Evolutionary conservation across 1,139 yeast species (phyloP).

Genomic region (Nakaseomyces glabratus): DNA sequence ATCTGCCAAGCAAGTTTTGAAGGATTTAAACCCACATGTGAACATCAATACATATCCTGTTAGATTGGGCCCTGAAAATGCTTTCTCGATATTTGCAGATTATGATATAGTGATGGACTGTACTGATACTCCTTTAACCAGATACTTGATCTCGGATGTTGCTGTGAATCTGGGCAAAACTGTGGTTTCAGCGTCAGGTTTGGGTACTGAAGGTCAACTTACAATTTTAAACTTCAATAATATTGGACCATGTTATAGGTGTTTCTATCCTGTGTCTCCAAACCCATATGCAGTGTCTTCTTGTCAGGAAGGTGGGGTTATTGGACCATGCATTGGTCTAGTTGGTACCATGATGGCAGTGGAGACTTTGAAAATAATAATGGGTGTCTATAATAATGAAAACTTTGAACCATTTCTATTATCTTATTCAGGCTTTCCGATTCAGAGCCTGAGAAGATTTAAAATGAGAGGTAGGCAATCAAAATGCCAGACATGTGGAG

Average conservation of each 20-base stretch:
- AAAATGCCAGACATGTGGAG: conserved; percentile 61
- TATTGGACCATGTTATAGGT: conserved; percentile 86
- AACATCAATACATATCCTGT: conserved; percentile 43
- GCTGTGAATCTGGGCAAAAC: conserved; percentile 63
- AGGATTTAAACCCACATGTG: conserved; percentile 59
- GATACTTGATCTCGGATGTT: conserved; percentile 83
- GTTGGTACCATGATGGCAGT: conserved; percentile 85
- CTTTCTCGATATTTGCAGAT: conserved; percentile 48
- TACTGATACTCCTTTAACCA: conserved; percentile 83
- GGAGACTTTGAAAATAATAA: conserved; percentile 70
- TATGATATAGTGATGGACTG: conserved; percentile 84
- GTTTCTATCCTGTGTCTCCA: conserved; percentile 88
- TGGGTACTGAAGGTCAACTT: conserved; percentile 86
- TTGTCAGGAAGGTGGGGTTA: conserved; percentile 90
- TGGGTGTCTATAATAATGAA: conserved; percentile 44
- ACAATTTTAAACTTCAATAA: conserved; percentile 60
- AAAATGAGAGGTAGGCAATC: conserved; percentile 66
- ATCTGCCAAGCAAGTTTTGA: conserved; percentile 54
- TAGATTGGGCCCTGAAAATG: conserved; percentile 48
- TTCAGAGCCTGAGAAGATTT: conserved; percentile 61
- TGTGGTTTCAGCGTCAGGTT: conserved; percentile 84
- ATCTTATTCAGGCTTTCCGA: conserved; percentile 65
- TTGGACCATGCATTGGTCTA: conserved; percentile 91
- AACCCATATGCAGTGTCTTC: conserved; percentile 73
- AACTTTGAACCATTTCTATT: conserved; percentile 61